phyloP scores from a whole-genome alignment of 1,284 basidiomycete genomes.

The Rhodotorula sp. region DNA sequence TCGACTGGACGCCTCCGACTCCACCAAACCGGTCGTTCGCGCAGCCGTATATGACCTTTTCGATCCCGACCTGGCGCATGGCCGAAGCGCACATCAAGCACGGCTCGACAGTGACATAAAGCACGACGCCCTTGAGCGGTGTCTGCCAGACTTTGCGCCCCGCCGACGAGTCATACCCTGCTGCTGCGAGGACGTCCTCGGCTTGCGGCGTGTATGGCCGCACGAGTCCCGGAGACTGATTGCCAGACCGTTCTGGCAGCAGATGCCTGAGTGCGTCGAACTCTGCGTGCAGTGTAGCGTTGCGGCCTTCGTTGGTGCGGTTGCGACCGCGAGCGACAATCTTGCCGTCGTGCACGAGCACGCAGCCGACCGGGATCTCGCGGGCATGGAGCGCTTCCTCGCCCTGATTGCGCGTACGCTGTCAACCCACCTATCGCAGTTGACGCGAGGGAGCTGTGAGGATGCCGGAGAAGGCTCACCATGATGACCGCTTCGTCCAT shows the following conservation, averaged over 20 bases:
- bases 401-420: slow-evolving; percentile 49
- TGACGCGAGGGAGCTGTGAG: background rate
- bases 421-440: background rate
- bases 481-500: slow-evolving; percentile 45
- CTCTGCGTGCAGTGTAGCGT: slow-evolving; percentile 95
- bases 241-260: slow-evolving; percentile 54
- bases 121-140: slow-evolving; percentile 73
- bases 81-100: slow-evolving; percentile 99
- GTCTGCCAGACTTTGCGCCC: slow-evolving; percentile 49
- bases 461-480: slow-evolving; percentile 27
- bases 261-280: slow-evolving; percentile 94
- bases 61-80: slow-evolving; percentile 86
- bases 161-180: background rate
- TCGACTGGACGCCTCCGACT: slow-evolving; percentile 88
- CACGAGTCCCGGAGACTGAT: slow-evolving; percentile 11
- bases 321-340: slow-evolving; percentile 87
- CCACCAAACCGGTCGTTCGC: slow-evolving; percentile 97
- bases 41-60: slow-evolving; percentile 87
- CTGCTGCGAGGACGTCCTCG: slow-evolving; percentile 6
- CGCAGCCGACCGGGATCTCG: slow-evolving; percentile 96
- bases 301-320: slow-evolving; percentile 87
- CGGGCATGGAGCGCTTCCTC: slow-evolving; percentile 74
- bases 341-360: slow-evolving; percentile 76
- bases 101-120: slow-evolving; percentile 98
- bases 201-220: slow-evolving; percentile 29